These are phyloP conservation scores for Nakataea oryzae DNA, from an alignment of 2,329 filamentous ascomycete species.

Conservation along the genomic window DNA sequence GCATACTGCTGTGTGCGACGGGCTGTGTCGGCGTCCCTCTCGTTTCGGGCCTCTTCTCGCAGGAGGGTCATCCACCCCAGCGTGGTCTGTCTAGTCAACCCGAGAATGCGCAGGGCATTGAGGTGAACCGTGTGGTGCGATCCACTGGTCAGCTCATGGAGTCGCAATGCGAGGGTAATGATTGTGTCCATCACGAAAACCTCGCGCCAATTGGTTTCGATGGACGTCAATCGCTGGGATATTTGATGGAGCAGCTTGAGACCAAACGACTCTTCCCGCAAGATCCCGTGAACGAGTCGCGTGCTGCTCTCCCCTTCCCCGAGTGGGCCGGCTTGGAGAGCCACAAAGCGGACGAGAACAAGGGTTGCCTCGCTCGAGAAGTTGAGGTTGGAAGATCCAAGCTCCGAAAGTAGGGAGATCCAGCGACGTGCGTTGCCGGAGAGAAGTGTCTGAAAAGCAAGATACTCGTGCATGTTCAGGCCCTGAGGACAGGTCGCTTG, in stretches of 20 bases:
- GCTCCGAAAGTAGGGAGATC: constrained; percentile 29
- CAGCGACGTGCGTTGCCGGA: constrained; percentile 36
- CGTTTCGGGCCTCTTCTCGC: constrained; percentile 29
- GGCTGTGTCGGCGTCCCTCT: constrained; percentile 23
- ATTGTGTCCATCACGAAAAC: constrained; percentile 45
- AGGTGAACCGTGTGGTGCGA: constrained; percentile 1
- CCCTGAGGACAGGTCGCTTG: constrained; percentile 34
- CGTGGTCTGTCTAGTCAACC: constrained; percentile 28
- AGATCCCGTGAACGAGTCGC: constrained; percentile 33
- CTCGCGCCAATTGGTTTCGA: constrained; percentile 50
- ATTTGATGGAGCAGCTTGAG: constrained; percentile 35
- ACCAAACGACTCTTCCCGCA: constrained; percentile 41
- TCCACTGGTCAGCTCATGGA: constrained; percentile 14
- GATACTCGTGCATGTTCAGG: constrained; percentile 39
- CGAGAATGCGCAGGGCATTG: constrained; percentile 23
- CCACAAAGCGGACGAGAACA: constrained; percentile 38
- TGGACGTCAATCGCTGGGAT: constrained; percentile 24
- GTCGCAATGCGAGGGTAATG: constrained; percentile 36
- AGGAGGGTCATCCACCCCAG: constrained; percentile 38
- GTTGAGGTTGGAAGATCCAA: constrained; percentile 45
- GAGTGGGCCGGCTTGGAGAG: constrained; percentile 42
- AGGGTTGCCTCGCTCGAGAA: constrained; percentile 43
- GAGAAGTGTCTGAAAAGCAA: constrained; percentile 36
- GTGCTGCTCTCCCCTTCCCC: constrained; percentile 10
- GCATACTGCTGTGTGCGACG: constrained; percentile 30